These are phyloP conservation scores for Penicillium lividum DNA, from an alignment of 495 filamentous ascomycete species.

Conservation along the genomic window DNA sequence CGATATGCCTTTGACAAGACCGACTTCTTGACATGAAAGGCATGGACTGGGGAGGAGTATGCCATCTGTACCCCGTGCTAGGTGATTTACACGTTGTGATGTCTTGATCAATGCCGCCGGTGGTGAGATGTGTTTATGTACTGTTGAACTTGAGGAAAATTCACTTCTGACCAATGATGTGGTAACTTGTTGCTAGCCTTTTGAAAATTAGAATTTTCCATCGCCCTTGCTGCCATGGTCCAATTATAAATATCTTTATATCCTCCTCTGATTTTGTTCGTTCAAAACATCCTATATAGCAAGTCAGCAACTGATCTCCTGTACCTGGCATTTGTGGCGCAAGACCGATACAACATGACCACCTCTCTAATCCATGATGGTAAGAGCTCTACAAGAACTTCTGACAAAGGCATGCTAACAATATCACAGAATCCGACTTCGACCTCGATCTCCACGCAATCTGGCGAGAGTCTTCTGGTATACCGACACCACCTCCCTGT, in stretches of 20 bases:
- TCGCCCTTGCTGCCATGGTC: background rate
- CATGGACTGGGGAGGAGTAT: too few species aligned
- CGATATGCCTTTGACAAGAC: background rate
- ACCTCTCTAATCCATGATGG: background rate
- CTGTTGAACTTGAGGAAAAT: background rate
- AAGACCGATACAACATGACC: background rate
- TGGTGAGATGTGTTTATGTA: background rate
- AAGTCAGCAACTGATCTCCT: background rate
- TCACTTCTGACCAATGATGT: background rate
- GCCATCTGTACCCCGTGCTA: too few species aligned
- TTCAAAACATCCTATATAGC: background rate
- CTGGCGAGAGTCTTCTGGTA: constrained; percentile 12
- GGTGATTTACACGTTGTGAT: too few species aligned
- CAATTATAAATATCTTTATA: background rate
- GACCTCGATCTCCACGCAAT: constrained; percentile 10
- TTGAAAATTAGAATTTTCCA: background rate
- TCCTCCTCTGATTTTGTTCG: background rate
- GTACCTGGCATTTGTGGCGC: background rate
- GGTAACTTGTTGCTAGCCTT: background rate
- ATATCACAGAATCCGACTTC: constrained; percentile 7
- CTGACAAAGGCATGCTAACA: background rate
- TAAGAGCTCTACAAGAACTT: background rate
- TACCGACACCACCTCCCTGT: constrained; percentile 11
- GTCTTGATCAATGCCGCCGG: background rate
- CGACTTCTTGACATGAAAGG: background rate